Evolutionary conservation across 495 filamentous ascomycete genomes (phyloP).

Genomic region (Venustampulla echinocandica): DNA sequence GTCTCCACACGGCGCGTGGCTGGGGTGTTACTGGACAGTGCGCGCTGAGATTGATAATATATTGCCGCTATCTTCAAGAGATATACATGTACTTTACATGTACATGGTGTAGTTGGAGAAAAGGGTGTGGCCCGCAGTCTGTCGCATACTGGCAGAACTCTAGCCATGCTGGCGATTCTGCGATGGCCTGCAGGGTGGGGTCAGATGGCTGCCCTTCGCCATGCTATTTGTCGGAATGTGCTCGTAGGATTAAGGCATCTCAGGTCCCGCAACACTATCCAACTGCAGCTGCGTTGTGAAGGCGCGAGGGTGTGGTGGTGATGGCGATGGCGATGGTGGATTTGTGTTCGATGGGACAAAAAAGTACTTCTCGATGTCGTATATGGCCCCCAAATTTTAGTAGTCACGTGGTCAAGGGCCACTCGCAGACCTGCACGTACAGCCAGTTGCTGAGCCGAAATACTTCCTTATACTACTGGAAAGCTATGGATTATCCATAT

Average conservation of each 20-base stretch:
- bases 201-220: not conserved
- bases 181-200: not conserved
- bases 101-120: not conserved
- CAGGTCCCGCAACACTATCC: not conserved
- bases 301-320: too few relatives aligned
- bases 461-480: too few relatives aligned
- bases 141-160: not conserved
- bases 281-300: too few relatives aligned
- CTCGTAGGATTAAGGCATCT: conserved; percentile 4
- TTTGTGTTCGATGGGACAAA: too few relatives aligned
- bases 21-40: too few relatives aligned
- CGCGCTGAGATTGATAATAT: not conserved
- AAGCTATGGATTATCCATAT: too few relatives aligned
- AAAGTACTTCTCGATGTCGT: too few relatives aligned
- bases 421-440: too few relatives aligned
- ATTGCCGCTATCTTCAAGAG: not conserved
- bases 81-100: not conserved
- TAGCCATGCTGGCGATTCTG: not conserved
- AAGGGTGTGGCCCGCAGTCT: not conserved
- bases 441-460: too few relatives aligned
- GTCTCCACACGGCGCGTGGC: not conserved
- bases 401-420: too few relatives aligned
- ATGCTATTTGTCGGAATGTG: not conserved
- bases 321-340: too few relatives aligned
- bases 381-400: too few relatives aligned